Evolutionary conservation across 2,329 filamentous ascomycete genomes (phyloP).

Genomic region (Eutypella sp.): DNA sequence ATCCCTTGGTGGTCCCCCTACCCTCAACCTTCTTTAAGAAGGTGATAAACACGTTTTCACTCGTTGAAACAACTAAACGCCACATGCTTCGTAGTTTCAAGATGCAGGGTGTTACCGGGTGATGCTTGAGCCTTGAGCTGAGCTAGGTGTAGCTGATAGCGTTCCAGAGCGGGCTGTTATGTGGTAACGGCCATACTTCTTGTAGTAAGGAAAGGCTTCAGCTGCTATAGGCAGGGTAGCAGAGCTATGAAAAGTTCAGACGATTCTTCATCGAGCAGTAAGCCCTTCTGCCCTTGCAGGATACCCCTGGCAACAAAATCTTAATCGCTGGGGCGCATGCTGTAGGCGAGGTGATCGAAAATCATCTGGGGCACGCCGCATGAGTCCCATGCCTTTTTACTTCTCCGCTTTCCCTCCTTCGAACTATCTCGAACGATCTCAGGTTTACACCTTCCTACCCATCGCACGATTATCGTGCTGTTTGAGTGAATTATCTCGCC

Average conservation of each 20-base stretch:
- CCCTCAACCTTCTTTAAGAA: neutral
- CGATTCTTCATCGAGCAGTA: neutral
- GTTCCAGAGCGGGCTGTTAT: no score
- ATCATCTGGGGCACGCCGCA: neutral
- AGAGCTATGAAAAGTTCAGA: neutral
- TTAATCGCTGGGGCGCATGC: no score
- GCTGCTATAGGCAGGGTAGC: neutral
- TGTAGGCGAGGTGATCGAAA: no score
- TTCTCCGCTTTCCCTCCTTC: neutral
- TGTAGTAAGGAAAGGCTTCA: no score
- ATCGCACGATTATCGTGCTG: no score
- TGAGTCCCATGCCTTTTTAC: no score
- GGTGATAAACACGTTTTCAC: neutral
- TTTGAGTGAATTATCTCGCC: neutral
- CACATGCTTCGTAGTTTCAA: neutral
- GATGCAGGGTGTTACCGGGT: neutral
- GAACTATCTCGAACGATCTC: neutral
- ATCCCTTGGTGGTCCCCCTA: no score
- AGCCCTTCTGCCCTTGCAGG: neutral
- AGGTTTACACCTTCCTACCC: no score
- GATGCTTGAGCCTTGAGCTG: no score
- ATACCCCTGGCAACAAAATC: neutral
- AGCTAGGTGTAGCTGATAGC: neutral
- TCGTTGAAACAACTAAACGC: neutral
- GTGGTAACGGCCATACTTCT: no score